Evolutionary conservation across 768 basidiomycete genomes (phyloP).

Genomic region (Royoungia palumana): DNA sequence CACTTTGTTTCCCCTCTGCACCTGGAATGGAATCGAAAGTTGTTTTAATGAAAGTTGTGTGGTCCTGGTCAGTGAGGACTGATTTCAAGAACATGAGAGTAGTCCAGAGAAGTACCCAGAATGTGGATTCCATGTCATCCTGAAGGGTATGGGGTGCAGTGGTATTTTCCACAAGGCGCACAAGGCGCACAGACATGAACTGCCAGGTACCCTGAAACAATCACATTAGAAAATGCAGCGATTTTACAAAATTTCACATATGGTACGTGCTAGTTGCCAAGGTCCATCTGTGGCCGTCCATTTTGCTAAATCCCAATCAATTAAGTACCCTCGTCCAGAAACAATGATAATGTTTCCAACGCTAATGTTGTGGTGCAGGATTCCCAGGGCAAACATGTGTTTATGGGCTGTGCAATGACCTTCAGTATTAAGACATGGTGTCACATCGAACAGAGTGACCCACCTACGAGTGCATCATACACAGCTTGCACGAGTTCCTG

Average conservation of each 20-base stretch:
- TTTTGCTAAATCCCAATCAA: conserved; percentile 27
- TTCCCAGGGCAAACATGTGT: neutral
- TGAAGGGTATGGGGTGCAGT: neutral
- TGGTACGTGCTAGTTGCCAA: neutral
- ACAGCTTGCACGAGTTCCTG: conserved; percentile 15
- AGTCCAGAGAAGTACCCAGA: conserved; percentile 1
- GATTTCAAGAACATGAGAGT: neutral
- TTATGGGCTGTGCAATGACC: conserved; percentile 13
- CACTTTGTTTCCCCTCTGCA: no score
- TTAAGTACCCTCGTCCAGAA: conserved; percentile 16
- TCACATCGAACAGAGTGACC: neutral
- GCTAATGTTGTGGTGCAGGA: conserved; percentile 15
- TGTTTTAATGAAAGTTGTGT: no score
- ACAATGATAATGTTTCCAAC: conserved; percentile 16
- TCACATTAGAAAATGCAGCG: neutral
- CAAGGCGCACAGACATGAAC: neutral
- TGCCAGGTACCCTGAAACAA: conserved; percentile 1
- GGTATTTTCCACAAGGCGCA: neutral
- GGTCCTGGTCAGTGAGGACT: no score
- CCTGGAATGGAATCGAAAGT: no score
- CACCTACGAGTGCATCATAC: conserved; percentile 13
- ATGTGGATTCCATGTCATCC: conserved; percentile 8
- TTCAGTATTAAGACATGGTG: no score
- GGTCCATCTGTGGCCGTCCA: neutral
- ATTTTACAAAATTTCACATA: neutral